Conservation (phyloP, 306 rosid species). For the Corylus americana region DNA sequence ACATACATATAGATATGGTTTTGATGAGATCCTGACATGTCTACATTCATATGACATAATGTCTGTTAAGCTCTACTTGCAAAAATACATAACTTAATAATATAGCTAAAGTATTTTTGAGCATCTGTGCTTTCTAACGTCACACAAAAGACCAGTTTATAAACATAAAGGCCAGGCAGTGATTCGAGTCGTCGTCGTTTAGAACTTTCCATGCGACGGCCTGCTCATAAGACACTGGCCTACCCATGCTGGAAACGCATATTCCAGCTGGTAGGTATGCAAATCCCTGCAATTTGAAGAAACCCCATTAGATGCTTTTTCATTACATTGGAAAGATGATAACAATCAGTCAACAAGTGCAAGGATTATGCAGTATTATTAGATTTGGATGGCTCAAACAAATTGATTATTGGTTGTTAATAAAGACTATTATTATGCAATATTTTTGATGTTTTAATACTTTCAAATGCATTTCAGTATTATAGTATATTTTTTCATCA, state of each 20-base stretch:
- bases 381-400: no score
- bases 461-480: not conserved
- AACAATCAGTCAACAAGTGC: no score
- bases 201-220: slow-evolving; percentile 95
- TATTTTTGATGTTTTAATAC: not conserved
- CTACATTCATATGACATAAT: slow-evolving; percentile 32
- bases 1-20: not conserved
- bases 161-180: slow-evolving; percentile 93
- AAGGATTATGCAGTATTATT: no score
- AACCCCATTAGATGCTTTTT: not conserved
- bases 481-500: not conserved
- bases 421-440: no score
- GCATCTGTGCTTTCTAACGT: slow-evolving; percentile 22
- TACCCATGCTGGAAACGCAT: slow-evolving; percentile 87
- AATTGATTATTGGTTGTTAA: not conserved
- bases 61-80: slow-evolving; percentile 29
- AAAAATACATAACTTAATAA: slow-evolving; percentile 31
- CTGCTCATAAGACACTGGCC: slow-evolving; percentile 85
- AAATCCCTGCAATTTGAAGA: slow-evolving; percentile 59
- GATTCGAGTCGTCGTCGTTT: slow-evolving; percentile 83
- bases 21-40: slow-evolving; percentile 38
- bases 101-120: slow-evolving; percentile 2
- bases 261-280: slow-evolving; percentile 79
- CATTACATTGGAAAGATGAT: not conserved
- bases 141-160: slow-evolving; percentile 91